Evolutionary conservation across 1,284 basidiomycete species (phyloP), one percentile per base, ranked within the genome.

Genomic region (Sphagnurus paluster): DNA sequence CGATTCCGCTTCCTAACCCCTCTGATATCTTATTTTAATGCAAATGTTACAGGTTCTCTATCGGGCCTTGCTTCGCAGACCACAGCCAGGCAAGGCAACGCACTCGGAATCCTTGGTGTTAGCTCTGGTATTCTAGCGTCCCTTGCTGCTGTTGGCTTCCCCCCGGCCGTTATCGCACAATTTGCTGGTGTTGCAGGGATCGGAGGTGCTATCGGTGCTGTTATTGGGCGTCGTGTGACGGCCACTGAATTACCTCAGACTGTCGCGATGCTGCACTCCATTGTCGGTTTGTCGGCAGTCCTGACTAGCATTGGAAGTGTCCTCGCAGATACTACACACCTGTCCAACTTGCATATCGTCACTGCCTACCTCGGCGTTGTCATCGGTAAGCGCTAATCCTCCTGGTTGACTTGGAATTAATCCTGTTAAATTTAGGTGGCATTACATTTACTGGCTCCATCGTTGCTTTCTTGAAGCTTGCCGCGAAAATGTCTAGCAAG

Each of bases 401-500:
- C 28, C 11, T 28, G 21, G 10, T 4, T n/a, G 10, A 9, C 10
- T 35, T 16, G 3, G 7, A 5, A 38, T 33, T 19, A 19, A 19
- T 11, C 2, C 13, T 24, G 40, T 30, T 35, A 32, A 37, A 20
- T 46, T 57, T 40, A 76, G 80, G 82, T 66, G 84, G 84, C 52
- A 70, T 88, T 30, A 89, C 87, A 2, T 90, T 89, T 58, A 87
- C 87, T 19, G 90, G 90, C 17, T 91, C 88, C 4, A 81, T 93
- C 43, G 87, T 93, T n/a, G 90, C 90, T 1, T 93, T 91, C 76
- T 67, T 92, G 42, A 93, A 93, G 63, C 74, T 93, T 28, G 88
- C 88, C 1, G 90, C 86, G 5, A 79, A 77, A 50, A 87, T 92
- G 79, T 75, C 84, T 7, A 88, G 85, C 36, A 80, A 75, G 53